A percentile compares a stretch with the other conserved stretches of the same genome.
Conservation (phyloP, 768 basidiomycete species). For the Calocera cornea region DNA sequence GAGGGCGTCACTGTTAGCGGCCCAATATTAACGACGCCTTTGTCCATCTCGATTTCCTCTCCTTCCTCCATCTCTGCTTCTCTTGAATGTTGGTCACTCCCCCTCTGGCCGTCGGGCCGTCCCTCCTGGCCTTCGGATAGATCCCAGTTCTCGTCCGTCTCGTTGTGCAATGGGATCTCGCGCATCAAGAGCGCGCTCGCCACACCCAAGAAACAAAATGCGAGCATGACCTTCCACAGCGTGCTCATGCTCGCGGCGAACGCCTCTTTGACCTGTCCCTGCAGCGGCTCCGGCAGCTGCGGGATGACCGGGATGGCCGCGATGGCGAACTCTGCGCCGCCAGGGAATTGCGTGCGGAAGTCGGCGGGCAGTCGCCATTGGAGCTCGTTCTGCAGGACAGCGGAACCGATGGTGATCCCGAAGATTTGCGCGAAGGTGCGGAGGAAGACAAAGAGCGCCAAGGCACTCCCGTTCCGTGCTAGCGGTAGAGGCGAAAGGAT, state of each 20-base stretch:
- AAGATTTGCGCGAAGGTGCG: conserved; percentile 34
- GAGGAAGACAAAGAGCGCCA: conserved; percentile 32
- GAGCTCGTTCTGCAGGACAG: conserved; percentile 41
- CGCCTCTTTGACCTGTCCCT: conserved; percentile 28
- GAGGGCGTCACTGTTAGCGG: no score
- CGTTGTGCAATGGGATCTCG: conserved; percentile 24
- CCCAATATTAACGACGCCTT: no score
- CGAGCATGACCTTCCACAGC: conserved; percentile 34
- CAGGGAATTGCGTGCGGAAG: conserved; percentile 26
- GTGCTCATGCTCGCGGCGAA: conserved; percentile 30
- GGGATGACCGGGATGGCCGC: conserved; percentile 34
- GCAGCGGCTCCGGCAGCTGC: conserved; percentile 25
- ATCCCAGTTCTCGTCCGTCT: conserved; percentile 24
- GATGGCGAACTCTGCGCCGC: conserved; percentile 33
- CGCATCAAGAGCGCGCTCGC: conserved; percentile 26
- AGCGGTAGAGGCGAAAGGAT: conserved; percentile 36
- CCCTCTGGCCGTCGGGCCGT: no score
- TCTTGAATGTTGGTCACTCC: no score
- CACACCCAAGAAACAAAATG: conserved; percentile 28
- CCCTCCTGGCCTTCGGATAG: no score
- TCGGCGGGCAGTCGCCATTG: conserved; percentile 28
- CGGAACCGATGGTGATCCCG: conserved; percentile 39
- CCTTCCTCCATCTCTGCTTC: no score
- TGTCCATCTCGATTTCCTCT: no score
- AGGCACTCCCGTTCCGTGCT: conserved; percentile 31